Conservation (phyloP, 2,329 filamentous ascomycete genomes). For the Parastagonospora avenae region DNA sequence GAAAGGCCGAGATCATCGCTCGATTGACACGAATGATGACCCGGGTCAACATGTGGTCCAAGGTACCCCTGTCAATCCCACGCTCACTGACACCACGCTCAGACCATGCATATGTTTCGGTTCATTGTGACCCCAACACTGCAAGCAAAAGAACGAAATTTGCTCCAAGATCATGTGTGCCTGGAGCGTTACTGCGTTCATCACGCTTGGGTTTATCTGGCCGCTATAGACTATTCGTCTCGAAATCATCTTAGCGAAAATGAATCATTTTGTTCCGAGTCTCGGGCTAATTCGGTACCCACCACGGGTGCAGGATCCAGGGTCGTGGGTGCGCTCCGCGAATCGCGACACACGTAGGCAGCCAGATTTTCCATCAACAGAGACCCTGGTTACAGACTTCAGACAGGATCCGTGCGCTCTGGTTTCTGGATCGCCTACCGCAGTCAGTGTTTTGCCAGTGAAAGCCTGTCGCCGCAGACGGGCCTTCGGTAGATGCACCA, state of each 20-base stretch:
- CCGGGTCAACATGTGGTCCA: conserved; percentile 26
- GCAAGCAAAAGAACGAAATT: too few relatives aligned
- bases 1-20: conserved; percentile 35
- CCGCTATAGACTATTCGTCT: too few relatives aligned
- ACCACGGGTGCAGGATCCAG: conserved; percentile 32
- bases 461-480: conserved; percentile 12
- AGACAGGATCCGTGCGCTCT: conserved; percentile 15
- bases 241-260: neutral
- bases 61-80: conserved; percentile 34
- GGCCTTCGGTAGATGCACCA: conserved; percentile 21
- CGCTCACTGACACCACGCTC: conserved; percentile 34
- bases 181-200: too few relatives aligned
- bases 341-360: conserved; percentile 33
- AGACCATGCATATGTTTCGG: conserved; percentile 10
- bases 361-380: conserved; percentile 40
- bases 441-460: conserved; percentile 5
- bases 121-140: conserved; percentile 9
- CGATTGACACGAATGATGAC: conserved; percentile 28
- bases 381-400: conserved; percentile 33
- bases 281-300: conserved; percentile 28
- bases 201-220: too few relatives aligned
- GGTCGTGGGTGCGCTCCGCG: conserved; percentile 29
- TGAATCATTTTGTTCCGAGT: conserved; percentile 18
- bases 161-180: neutral
- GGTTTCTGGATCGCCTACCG: conserved; percentile 1